Percentiles rank a stretch among this genome's conserved stretches.
Conservation (phyloP, 345 rosid species). For the Euphorbia peplus region DNA sequence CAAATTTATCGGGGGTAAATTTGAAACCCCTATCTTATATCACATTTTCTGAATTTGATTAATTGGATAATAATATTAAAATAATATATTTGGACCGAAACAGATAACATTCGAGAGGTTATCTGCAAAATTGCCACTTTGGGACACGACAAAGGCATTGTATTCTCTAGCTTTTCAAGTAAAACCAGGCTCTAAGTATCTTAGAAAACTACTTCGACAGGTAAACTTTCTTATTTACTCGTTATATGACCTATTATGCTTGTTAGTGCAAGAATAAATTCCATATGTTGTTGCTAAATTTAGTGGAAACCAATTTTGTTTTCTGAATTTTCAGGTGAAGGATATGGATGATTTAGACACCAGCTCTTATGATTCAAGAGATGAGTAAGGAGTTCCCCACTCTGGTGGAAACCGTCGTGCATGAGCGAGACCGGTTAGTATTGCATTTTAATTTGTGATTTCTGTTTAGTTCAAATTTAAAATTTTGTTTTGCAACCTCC, state of each 20-base stretch:
- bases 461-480: neutral
- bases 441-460: slow-evolving; percentile 13
- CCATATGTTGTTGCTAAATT: slow-evolving; percentile 2
- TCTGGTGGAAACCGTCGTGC: slow-evolving; percentile 88
- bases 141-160: slow-evolving; percentile 74
- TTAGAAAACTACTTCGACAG: slow-evolving; percentile 82
- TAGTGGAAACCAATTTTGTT: slow-evolving; percentile 12
- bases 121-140: slow-evolving; percentile 85
- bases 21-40: neutral
- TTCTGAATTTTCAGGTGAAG: slow-evolving; percentile 55
- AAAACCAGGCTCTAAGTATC: slow-evolving; percentile 65
- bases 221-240: slow-evolving; percentile 25
- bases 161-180: slow-evolving; percentile 70
- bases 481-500: neutral
- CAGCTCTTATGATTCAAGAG: slow-evolving; percentile 93
- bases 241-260: neutral
- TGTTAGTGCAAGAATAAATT: neutral
- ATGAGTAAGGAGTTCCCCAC: slow-evolving; percentile 98
- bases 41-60: neutral
- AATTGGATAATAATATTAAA: neutral
- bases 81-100: slow-evolving; percentile 7
- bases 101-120: slow-evolving; percentile 77
- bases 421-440: slow-evolving; percentile 95
- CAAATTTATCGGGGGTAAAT: neutral
- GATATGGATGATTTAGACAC: slow-evolving; percentile 87